Conservation (phyloP, 2,329 filamentous ascomycete genomes). For the Sarocladium oryzae region DNA sequence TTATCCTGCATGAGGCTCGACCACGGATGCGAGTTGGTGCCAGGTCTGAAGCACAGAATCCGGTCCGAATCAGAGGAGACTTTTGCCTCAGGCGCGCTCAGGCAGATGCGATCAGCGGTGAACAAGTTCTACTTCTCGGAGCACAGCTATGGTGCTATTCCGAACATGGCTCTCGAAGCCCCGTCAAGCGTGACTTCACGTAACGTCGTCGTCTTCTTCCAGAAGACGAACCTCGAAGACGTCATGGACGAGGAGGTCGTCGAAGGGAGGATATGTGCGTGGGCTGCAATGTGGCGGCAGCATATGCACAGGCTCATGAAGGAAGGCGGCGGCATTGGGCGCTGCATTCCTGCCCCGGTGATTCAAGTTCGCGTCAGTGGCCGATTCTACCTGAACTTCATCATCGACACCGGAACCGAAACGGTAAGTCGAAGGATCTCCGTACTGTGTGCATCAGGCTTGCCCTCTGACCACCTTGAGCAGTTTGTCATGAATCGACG, state of each 20-base stretch:
- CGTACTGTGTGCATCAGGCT: too few relatives aligned
- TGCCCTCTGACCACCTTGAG: too few relatives aligned
- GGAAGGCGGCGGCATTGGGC: background rate
- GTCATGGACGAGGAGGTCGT: background rate
- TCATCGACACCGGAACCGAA: background rate
- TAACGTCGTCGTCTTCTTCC: conserved; percentile 3
- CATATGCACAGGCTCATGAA: background rate
- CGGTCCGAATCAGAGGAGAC: background rate
- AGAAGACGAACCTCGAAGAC: background rate
- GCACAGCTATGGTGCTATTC: background rate
- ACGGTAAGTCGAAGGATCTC: too few relatives aligned
- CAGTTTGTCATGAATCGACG: background rate
- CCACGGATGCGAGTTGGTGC: background rate
- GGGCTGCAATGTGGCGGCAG: conserved; percentile 4
- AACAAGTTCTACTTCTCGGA: conserved; percentile 8
- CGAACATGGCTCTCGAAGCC: background rate
- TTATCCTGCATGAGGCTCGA: background rate
- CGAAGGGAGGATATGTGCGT: background rate
- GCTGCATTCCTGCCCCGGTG: background rate
- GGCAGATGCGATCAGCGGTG: background rate
- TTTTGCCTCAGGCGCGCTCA: conserved; percentile 1
- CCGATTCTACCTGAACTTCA: conserved; percentile 3
- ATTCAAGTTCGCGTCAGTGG: background rate
- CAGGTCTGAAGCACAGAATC: background rate
- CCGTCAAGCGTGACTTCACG: background rate